Base-by-base conservation (phyloP, 306 rosid genomes). In the Oemleria cerasiformis region DNA sequence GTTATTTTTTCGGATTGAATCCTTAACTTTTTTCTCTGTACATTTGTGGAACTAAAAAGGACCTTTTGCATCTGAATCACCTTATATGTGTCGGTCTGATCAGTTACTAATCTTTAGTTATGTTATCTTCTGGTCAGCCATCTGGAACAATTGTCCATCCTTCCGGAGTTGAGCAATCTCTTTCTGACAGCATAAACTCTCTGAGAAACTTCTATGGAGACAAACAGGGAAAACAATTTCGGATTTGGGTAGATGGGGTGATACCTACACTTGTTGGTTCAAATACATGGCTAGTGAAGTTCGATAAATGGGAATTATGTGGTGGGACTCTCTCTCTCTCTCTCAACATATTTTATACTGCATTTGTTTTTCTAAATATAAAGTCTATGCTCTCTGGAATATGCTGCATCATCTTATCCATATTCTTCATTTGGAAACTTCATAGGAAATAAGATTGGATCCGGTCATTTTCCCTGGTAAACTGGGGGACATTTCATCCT, bases 161-260 rank as follows among this genome's bases (percentile, higher is more conserved):
- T 58, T 79, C 92, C 77, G 99, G 99, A 58, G 25, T 51, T 3
- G 90, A 83, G 74, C 68, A 74, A 62, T 75, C 38, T 66, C 69
- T 89, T 40, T 10, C 56, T 41, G 87, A 83, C 34, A 50, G 73
- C 73, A 0, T 83, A 80, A 75, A 75, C 74, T 23, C 40, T 56
- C 55, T 89, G 68, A 68, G 81, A 72, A 75, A 67, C 45, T 70
- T 42, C 65, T 80, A 87, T 51, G 99, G 99, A 78, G 91, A 94
- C 78, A 77, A 80, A 65, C 84, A 82, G 80, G 99, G 92, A 79
- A 86, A 88, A 77, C 83, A 76, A 56, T 89, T 60, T 61, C 82
- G 89, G 78, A 84, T 79, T 73, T 89, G 87, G 97, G 86, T 89
- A 59, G 97, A 94, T 74, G 75, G 74, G 65, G 81, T 89, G 21